phyloP scores from a whole-genome alignment of 2,329 filamentous ascomycete species.

The Beauveria sp. region DNA sequence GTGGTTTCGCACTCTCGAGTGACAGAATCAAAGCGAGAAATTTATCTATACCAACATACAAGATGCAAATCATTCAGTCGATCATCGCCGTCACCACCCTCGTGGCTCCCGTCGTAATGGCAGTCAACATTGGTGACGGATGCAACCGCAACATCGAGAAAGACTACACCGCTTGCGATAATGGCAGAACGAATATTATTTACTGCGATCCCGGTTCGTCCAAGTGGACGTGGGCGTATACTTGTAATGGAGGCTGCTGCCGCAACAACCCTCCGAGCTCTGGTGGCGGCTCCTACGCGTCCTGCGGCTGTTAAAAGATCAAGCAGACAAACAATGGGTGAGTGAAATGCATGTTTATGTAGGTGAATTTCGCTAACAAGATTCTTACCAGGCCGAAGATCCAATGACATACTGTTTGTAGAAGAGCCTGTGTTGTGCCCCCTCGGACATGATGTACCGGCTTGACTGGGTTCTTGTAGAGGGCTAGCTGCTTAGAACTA shows the following conservation, averaged over 20 bases:
- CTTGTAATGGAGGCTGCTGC: not conserved
- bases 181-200: not conserved
- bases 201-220: not conserved
- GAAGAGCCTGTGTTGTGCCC: too few species aligned
- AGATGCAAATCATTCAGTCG: not conserved
- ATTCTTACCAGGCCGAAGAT: too few species aligned
- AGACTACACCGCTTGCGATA: not conserved
- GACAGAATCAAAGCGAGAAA: too few species aligned
- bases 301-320: not conserved
- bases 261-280: not conserved
- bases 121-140: not conserved
- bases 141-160: not conserved
- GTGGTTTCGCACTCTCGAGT: not conserved
- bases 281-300: not conserved
- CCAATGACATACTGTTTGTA: too few species aligned
- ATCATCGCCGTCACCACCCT: not conserved
- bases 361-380: not conserved
- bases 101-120: not conserved
- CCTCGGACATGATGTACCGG: too few species aligned
- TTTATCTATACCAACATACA: not conserved
- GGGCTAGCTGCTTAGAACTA: too few species aligned
- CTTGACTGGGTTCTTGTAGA: too few species aligned
- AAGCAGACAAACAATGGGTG: not conserved
- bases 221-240: not conserved
- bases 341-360: too few species aligned